Evolutionary conservation across 2,329 filamentous ascomycete genomes (phyloP).

Genomic region (Parastagonospora avenae): DNA sequence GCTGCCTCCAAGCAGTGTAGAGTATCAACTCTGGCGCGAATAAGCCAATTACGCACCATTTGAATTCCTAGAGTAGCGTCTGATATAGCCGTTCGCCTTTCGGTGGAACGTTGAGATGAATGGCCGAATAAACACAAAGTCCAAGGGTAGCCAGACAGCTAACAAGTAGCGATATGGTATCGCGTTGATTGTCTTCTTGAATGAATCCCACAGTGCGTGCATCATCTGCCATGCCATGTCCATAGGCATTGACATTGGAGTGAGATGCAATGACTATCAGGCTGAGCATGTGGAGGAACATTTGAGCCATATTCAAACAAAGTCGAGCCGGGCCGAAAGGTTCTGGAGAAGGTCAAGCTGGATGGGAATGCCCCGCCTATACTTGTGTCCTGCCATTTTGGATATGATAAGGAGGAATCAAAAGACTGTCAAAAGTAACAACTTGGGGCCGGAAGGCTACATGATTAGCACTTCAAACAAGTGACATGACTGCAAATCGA

Average conservation of each 20-base stretch:
- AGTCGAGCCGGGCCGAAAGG: no score
- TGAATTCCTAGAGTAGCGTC: constrained; percentile 2
- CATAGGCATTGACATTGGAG: not conserved
- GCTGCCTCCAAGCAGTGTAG: constrained; percentile 15
- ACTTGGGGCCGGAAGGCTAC: no score
- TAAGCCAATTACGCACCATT: constrained; percentile 17
- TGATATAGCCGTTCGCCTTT: constrained; percentile 1
- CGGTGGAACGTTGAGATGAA: constrained; percentile 21
- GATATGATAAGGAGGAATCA: no score
- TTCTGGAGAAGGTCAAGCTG: no score
- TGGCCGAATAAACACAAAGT: constrained; percentile 21
- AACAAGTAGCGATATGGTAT: constrained; percentile 4
- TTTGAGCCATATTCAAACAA: no score
- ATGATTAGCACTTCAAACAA: no score
- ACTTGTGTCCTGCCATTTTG: no score
- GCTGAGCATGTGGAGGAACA: not conserved
- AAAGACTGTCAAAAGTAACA: no score
- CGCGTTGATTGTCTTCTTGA: constrained; percentile 6
- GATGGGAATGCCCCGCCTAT: no score
- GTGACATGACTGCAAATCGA: no score
- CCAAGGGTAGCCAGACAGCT: constrained; percentile 20
- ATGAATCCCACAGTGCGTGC: constrained; percentile 8
- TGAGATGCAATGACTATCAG: not conserved
- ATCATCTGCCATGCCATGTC: not conserved
- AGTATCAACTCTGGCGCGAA: constrained; percentile 20